phyloP scores from a whole-genome alignment of 2,329 filamentous ascomycete species.

The Paecilomyces formosus region DNA sequence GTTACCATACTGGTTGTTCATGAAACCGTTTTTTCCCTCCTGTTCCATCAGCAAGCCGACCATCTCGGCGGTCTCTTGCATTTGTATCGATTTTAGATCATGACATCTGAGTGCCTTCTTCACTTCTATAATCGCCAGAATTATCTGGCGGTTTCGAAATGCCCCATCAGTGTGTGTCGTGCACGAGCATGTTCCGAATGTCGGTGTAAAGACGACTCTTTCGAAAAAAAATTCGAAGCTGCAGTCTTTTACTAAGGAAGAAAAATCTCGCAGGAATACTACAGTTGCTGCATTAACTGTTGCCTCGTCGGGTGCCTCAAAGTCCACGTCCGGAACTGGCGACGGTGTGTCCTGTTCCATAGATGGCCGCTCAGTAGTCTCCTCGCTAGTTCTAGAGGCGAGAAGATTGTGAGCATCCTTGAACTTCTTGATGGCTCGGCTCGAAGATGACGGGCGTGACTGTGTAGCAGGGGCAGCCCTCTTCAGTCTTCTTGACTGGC shows the following conservation, averaged over 20 bases:
- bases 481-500: background rate
- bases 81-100: background rate
- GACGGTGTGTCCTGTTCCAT: no score
- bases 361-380: no score
- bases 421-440: background rate
- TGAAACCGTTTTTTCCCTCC: background rate
- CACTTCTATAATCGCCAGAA: background rate
- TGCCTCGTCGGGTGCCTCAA: no score
- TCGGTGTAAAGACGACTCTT: background rate
- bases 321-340: no score
- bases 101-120: background rate
- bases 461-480: background rate
- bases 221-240: background rate
- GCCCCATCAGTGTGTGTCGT: background rate
- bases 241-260: no score
- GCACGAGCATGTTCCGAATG: background rate
- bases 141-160: background rate
- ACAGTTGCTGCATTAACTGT: no score
- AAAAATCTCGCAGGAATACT: no score
- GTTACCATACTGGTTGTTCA: background rate
- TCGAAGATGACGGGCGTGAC: background rate
- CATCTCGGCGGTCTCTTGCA: background rate
- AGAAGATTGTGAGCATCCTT: background rate
- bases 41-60: background rate
- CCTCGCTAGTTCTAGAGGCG: no score